Base-by-base conservation (phyloP, 768 basidiomycete genomes). In the Lentinula edodes region DNA sequence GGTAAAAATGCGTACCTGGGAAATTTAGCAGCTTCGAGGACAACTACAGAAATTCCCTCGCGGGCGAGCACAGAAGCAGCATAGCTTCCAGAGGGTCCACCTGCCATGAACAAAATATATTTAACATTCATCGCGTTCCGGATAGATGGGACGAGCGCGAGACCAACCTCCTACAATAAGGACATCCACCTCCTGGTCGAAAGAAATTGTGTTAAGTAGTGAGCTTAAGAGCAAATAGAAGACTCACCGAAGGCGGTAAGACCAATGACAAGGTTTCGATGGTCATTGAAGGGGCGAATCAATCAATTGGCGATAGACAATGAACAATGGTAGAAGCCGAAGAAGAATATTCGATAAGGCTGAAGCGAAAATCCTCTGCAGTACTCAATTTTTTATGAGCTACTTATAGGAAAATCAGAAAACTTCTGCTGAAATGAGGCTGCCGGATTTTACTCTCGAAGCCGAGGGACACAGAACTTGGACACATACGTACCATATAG, bases 121-220 rank as follows among this genome's bases (percentile, higher is more conserved):
- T 32, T n/a, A 15, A 32, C 23, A 6, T 13, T 10, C 7, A 18
- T 45, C 46, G 38, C 53, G 18, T 20, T 20, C 34, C 12, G 18
- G 52, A 35, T 16, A 6, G 7, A 23, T 2, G 28, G 3, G 23
- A n/a, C 34, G 15, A 43, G 43, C n/a, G 39, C 6, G 16, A 57
- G 16, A 41, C 52, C 12, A 9, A 61, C 61, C 61, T 42, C 81
- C 81, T n/a, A 82, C 73, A 54, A 82, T 65, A 15, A 82, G 76
- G 61, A 82, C 72, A 50, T 78, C 74, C 18, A 75, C 70, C 58
- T 78, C 74, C 80, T 81, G 58, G 9, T 55, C 35, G 64, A 51
- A 28, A 5, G 18, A 35, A 16, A 15, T 9, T 1, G 8, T 16
- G 6, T 9, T 34, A 12, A 13, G 6, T 45, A 10, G 16, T 20